Evolutionary conservation across 1,139 yeast species (phyloP).

Genomic region (Suhomyces maxii): DNA sequence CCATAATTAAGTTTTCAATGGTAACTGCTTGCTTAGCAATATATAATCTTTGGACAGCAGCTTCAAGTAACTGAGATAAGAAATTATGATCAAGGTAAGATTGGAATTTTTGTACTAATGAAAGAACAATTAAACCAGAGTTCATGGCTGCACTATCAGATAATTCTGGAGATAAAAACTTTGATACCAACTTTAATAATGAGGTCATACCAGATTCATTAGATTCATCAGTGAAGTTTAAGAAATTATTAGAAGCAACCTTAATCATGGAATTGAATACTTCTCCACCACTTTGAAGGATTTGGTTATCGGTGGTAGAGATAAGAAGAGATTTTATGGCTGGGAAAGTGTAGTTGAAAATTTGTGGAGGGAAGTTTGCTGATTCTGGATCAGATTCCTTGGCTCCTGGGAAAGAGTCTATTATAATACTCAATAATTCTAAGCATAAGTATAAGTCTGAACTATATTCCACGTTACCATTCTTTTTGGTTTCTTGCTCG

Average conservation of each 20-base stretch:
- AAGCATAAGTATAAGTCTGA: constrained; percentile 66
- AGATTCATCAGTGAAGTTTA: constrained; percentile 36
- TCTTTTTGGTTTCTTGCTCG: constrained; percentile 18
- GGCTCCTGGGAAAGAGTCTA: constrained; percentile 42
- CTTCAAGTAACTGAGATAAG: constrained; percentile 62
- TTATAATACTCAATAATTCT: constrained; percentile 62
- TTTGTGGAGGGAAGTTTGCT: constrained; percentile 44
- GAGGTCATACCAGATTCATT: constrained; percentile 52
- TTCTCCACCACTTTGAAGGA: constrained; percentile 77
- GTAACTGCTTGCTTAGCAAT: constrained; percentile 70
- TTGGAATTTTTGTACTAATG: constrained; percentile 62
- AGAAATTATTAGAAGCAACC: constrained; percentile 48
- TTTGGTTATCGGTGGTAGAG: constrained; percentile 69
- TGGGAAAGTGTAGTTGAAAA: constrained; percentile 54
- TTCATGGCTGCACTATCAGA: constrained; percentile 80
- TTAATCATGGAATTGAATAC: constrained; percentile 64
- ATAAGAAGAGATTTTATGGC: constrained; percentile 52
- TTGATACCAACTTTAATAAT: constrained; percentile 62
- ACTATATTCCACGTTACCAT: constrained; percentile 39
- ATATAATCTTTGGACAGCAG: constrained; percentile 66
- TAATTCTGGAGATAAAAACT: constrained; percentile 67
- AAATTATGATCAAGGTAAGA: constrained; percentile 47
- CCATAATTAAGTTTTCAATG: constrained; percentile 72
- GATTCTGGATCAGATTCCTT: constrained; percentile 11
- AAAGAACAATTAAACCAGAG: constrained; percentile 67